phyloP scores from a whole-genome alignment of 2,329 filamentous ascomycete genomes.

The Claviceps pusilla region DNA sequence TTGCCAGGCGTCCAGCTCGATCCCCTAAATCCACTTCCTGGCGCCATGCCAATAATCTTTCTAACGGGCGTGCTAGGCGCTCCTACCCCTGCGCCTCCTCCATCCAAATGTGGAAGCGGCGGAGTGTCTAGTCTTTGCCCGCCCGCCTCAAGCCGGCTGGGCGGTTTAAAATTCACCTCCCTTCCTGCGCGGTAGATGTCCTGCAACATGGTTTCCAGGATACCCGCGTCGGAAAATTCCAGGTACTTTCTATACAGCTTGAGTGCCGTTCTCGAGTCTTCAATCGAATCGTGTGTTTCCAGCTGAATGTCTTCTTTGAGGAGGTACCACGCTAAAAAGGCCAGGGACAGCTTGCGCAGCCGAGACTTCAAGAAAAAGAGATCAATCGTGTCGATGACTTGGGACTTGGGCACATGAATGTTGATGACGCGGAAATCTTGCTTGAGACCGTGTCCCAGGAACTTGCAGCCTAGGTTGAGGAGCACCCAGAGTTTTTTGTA shows the following conservation, averaged over 20 bases:
- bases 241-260: slow-evolving; percentile 80
- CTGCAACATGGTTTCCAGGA: slow-evolving; percentile 68
- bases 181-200: slow-evolving; percentile 56
- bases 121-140: slow-evolving; percentile 38
- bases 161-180: slow-evolving; percentile 36
- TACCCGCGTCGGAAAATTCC: slow-evolving; percentile 75
- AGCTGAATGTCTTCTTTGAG: slow-evolving; percentile 90
- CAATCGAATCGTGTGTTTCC: slow-evolving; percentile 85
- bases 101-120: slow-evolving; percentile 26
- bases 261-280: slow-evolving; percentile 82
- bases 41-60: slow-evolving; percentile 21
- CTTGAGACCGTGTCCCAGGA: slow-evolving; percentile 83
- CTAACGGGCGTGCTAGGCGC: slow-evolving; percentile 33
- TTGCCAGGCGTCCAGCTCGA: slow-evolving; percentile 32
- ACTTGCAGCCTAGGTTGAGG: slow-evolving; percentile 83
- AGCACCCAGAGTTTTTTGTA: slow-evolving; percentile 98
- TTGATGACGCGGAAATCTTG: slow-evolving; percentile 98
- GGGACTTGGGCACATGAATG: slow-evolving; percentile 78
- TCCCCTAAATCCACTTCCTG: slow-evolving; percentile 23
- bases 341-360: slow-evolving; percentile 73
- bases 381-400: slow-evolving; percentile 89
- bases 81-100: slow-evolving; percentile 9
- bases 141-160: slow-evolving; percentile 29
- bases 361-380: slow-evolving; percentile 73
- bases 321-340: slow-evolving; percentile 81